Percentiles rank a stretch among this genome's conserved stretches.
phyloP scores from a whole-genome alignment of 2,329 filamentous ascomycete genomes.

The Pyricularia sp. region DNA sequence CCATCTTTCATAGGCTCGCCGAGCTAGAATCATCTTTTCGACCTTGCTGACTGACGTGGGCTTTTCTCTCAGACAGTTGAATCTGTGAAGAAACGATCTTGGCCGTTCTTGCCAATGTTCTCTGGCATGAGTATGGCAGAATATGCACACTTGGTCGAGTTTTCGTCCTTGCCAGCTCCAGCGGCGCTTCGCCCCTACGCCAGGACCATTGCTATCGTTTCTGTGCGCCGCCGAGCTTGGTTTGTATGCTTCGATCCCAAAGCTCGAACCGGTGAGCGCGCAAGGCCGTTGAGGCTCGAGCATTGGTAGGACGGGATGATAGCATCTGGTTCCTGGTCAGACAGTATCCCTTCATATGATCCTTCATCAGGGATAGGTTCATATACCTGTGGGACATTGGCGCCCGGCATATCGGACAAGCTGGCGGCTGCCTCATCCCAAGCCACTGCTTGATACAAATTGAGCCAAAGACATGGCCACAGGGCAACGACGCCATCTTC shows the following conservation, averaged over 20 bases:
- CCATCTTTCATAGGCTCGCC: neutral
- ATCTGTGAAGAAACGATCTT: neutral
- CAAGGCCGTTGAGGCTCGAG: conserved; percentile 2
- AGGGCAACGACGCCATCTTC: conserved; percentile 29
- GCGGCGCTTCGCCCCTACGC: neutral
- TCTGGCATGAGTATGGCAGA: neutral
- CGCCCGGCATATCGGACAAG: conserved; percentile 30
- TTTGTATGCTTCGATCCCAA: neutral
- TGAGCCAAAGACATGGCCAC: conserved; percentile 32
- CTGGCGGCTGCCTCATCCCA: conserved; percentile 21
- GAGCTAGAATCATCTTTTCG: neutral
- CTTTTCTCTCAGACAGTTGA: neutral
- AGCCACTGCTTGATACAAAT: conserved; percentile 34
- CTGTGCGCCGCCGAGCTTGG: neutral
- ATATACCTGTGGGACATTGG: conserved; percentile 14
- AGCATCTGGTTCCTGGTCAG: conserved; percentile 13
- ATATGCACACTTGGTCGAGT: neutral
- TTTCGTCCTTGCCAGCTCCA: neutral
- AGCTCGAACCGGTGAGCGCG: neutral
- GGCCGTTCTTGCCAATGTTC: neutral
- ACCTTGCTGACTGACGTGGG: neutral
- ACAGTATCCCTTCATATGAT: neutral
- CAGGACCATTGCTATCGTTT: neutral
- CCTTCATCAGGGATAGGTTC: neutral
- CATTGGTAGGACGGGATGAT: conserved; percentile 22